These are phyloP conservation scores for Neurospora sp. DNA, from an alignment of 495 filamentous ascomycete genomes.

Conservation along the genomic window DNA sequence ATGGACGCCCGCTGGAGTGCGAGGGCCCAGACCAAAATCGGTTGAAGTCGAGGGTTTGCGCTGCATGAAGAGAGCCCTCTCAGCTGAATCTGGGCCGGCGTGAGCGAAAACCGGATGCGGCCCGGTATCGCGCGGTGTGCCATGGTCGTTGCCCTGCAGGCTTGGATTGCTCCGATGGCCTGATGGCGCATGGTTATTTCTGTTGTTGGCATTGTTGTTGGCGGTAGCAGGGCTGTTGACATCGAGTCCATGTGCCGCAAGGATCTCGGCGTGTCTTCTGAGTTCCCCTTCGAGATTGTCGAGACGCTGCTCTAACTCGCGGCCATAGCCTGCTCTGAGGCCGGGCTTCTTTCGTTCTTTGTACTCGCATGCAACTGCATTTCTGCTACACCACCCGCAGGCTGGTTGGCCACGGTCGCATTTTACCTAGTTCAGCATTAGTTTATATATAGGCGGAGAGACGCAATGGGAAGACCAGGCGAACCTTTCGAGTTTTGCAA, in stretches of 20 bases:
- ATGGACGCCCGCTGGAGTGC: slow-evolving; percentile 8
- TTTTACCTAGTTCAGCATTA: slow-evolving; percentile 44
- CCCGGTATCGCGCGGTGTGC: slow-evolving; percentile 33
- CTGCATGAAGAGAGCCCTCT: slow-evolving; percentile 53
- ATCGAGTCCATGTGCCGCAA: slow-evolving; percentile 23
- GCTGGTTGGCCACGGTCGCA: slow-evolving; percentile 74
- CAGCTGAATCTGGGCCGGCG: slow-evolving; percentile 29
- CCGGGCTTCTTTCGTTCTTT: slow-evolving; percentile 81
- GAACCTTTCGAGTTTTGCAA: neutral
- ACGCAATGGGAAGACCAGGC: neutral
- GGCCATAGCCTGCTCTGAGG: slow-evolving; percentile 73
- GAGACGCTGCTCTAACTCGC: slow-evolving; percentile 76
- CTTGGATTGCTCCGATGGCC: slow-evolving; percentile 35
- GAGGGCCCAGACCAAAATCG: slow-evolving; percentile 23
- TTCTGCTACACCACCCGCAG: slow-evolving; percentile 82
- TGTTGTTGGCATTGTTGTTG: slow-evolving; percentile 24
- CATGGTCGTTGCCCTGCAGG: slow-evolving; percentile 32
- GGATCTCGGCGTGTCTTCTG: slow-evolving; percentile 38
- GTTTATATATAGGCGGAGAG: too few species aligned
- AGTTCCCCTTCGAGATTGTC: slow-evolving; percentile 44
- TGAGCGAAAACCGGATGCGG: slow-evolving; percentile 28
- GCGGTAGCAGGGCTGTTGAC: slow-evolving; percentile 20
- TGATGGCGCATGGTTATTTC: slow-evolving; percentile 35
- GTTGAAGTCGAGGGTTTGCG: slow-evolving; percentile 38
- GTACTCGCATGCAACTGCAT: slow-evolving; percentile 69